These are phyloP conservation scores for Eragrostis tef DNA, from an alignment of 202 grass and related monocot species.

Conservation along the genomic window DNA sequence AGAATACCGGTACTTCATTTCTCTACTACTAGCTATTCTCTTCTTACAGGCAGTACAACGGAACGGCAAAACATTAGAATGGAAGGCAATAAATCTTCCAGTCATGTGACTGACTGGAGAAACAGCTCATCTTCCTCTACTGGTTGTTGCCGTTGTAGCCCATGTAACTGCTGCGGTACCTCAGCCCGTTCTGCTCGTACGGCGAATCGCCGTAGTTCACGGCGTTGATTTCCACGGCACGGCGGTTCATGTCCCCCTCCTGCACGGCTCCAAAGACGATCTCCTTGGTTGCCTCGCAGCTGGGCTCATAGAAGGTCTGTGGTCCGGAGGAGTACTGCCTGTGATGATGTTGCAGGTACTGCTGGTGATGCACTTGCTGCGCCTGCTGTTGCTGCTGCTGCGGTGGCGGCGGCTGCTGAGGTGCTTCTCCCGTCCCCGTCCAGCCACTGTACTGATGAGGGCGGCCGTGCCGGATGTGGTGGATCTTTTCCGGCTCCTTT, in stretches of 20 bases:
- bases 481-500: conserved; percentile 77
- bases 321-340: conserved; percentile 70
- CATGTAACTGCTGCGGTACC: conserved; percentile 58
- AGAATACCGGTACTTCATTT: conserved; percentile 17
- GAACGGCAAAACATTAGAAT: conserved; percentile 34
- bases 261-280: conserved; percentile 92
- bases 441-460: conserved; percentile 51
- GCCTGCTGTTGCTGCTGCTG: neutral
- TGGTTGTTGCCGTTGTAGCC: conserved; percentile 51
- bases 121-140: conserved; percentile 18
- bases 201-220: conserved; percentile 57
- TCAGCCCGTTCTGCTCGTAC: conserved; percentile 67
- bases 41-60: conserved; percentile 36
- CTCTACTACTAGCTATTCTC: neutral
- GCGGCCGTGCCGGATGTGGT: conserved; percentile 66
- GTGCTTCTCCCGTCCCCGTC: conserved; percentile 59
- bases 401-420: conserved; percentile 47
- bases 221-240: conserved; percentile 56
- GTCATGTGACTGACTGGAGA: conserved; percentile 16
- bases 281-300: conserved; percentile 72
- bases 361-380: conserved; percentile 65
- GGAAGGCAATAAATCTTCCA: conserved; percentile 38
- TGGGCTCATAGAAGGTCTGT: conserved; percentile 77
- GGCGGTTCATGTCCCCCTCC: conserved; percentile 53
- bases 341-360: conserved; percentile 78